Conservation (phyloP, 352 stramenopile species). For the Phytophthora quininea region DNA sequence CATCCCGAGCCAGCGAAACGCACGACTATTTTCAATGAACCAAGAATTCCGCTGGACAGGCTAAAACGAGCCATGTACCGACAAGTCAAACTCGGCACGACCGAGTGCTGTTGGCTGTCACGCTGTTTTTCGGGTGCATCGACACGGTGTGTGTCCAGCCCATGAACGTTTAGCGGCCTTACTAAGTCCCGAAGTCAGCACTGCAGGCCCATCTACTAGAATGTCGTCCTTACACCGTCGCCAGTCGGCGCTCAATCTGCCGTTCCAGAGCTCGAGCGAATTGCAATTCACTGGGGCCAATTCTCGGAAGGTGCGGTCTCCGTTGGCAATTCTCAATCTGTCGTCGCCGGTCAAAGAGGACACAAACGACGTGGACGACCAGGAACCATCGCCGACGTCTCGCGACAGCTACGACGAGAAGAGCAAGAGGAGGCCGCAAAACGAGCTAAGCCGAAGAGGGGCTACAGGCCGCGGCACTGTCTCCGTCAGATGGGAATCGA, state of each 20-base stretch:
- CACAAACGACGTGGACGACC: constrained; percentile 20
- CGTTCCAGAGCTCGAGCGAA: constrained; percentile 9
- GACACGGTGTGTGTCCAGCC: constrained; percentile 13
- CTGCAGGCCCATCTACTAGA: constrained; percentile 17
- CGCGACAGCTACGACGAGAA: constrained; percentile 29
- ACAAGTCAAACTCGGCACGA: constrained; percentile 28
- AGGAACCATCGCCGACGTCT: constrained; percentile 35
- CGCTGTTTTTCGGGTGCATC: constrained; percentile 28
- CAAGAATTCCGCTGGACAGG: constrained; percentile 18
- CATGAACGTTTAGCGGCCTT: constrained; percentile 18
- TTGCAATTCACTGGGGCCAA: constrained; percentile 3
- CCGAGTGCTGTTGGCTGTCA: constrained; percentile 16
- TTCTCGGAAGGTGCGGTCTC: constrained; percentile 18
- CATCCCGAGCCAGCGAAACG: constrained; percentile 23
- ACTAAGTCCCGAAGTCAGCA: constrained; percentile 10
- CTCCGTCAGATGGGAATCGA: constrained; percentile 10
- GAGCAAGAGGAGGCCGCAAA: constrained; percentile 11
- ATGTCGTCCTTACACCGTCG: constrained; percentile 55
- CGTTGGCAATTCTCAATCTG: constrained; percentile 3
- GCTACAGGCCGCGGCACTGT: constrained; percentile 1
- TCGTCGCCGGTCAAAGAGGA: constrained; percentile 14
- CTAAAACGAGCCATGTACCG: constrained; percentile 28
- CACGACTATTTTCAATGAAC: constrained; percentile 35
- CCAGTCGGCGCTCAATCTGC: constrained; percentile 47
- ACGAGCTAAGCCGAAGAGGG: neutral